A percentile compares a stretch with the other conserved stretches of the same genome.
These are phyloP conservation scores for Dissophora ornata DNA, from an alignment of 192 early-diverging fungal genomes.

Conservation along the genomic window DNA sequence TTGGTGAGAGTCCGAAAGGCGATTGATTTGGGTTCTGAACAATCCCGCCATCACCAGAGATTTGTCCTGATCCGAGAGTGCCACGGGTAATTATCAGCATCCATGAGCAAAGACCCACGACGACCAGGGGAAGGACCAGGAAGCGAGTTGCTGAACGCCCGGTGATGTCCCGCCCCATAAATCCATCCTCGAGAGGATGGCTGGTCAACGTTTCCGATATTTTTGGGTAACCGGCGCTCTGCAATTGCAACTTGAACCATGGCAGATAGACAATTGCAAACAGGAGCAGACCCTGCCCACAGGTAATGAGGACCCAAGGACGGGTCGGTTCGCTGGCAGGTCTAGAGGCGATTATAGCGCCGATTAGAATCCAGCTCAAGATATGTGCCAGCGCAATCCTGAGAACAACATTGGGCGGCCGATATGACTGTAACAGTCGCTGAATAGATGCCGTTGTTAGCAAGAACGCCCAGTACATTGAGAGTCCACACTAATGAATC, in stretches of 20 bases:
- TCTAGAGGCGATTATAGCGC: constrained; percentile 46
- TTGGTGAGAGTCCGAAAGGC: constrained; percentile 7
- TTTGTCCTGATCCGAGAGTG: constrained; percentile 12
- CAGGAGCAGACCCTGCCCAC: constrained; percentile 50
- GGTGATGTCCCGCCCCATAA: constrained; percentile 49
- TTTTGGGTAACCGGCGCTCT: constrained; percentile 24
- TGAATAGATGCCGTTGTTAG: constrained; percentile 60
- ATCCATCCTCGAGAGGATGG: constrained; percentile 45
- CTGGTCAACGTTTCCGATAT: constrained; percentile 24
- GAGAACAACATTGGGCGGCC: constrained; percentile 58
- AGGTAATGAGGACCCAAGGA: constrained; percentile 61
- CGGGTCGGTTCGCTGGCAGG: constrained; percentile 61
- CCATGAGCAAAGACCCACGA: constrained; percentile 62
- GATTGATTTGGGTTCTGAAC: constrained; percentile 2
- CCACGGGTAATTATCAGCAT: constrained; percentile 60
- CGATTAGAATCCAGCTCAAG: constrained; percentile 58
- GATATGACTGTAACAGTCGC: constrained; percentile 61
- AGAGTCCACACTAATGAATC: constrained; percentile 55
- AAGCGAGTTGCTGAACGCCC: constrained; percentile 32
- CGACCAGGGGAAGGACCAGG: constrained; percentile 56
- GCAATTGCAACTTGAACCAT: constrained; percentile 38
- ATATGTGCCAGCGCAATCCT: constrained; percentile 57
- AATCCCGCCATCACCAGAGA: constrained; percentile 1
- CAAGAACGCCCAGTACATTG: constrained; percentile 64
- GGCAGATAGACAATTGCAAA: constrained; percentile 43